Evolutionary conservation across 2,329 filamentous ascomycete genomes (phyloP).

Genomic region (Thielaviopsis punctulata): DNA sequence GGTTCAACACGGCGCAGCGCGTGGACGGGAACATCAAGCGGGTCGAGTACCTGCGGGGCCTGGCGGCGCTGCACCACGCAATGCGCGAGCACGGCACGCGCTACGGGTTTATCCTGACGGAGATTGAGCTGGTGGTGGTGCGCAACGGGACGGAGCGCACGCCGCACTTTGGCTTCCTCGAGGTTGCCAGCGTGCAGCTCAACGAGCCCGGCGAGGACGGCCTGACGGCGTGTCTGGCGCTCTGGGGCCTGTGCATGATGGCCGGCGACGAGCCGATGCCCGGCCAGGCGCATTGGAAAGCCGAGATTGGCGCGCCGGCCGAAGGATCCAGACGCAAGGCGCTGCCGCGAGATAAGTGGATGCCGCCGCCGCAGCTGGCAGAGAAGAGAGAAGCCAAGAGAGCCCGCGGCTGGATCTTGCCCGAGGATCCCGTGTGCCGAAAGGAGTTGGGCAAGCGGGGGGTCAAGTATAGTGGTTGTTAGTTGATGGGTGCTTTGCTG

Average conservation of each 20-base stretch:
- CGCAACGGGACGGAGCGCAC: slow-evolving; percentile 56
- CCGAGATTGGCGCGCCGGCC: slow-evolving; percentile 58
- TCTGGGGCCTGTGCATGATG: slow-evolving; percentile 64
- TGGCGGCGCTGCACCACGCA: slow-evolving; percentile 70
- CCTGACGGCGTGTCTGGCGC: slow-evolving; percentile 54
- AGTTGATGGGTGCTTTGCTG: neutral
- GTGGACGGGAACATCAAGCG: slow-evolving; percentile 68
- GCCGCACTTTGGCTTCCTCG: slow-evolving; percentile 78
- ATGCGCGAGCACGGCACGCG: slow-evolving; percentile 90
- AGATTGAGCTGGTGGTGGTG: slow-evolving; percentile 85
- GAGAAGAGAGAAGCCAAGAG: slow-evolving; percentile 66
- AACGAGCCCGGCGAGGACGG: slow-evolving; percentile 22
- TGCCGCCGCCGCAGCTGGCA: slow-evolving; percentile 52
- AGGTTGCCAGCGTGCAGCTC: slow-evolving; percentile 48
- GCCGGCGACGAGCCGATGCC: slow-evolving; percentile 42
- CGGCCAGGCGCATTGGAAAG: slow-evolving; percentile 45
- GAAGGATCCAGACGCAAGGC: slow-evolving; percentile 56
- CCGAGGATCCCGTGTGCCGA: slow-evolving; percentile 54
- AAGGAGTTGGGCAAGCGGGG: slow-evolving; percentile 55
- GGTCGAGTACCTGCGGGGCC: slow-evolving; percentile 74
- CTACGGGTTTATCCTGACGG: slow-evolving; percentile 91
- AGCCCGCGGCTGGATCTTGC: slow-evolving; percentile 56
- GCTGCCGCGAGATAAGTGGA: slow-evolving; percentile 54
- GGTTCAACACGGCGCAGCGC: slow-evolving; percentile 91
- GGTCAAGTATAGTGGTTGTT: slow-evolving; percentile 20